A percentile compares a stretch with the other conserved stretches of the same genome.
Conservation (phyloP, 106 monocot species). For the Xerophyta viscosa region DNA sequence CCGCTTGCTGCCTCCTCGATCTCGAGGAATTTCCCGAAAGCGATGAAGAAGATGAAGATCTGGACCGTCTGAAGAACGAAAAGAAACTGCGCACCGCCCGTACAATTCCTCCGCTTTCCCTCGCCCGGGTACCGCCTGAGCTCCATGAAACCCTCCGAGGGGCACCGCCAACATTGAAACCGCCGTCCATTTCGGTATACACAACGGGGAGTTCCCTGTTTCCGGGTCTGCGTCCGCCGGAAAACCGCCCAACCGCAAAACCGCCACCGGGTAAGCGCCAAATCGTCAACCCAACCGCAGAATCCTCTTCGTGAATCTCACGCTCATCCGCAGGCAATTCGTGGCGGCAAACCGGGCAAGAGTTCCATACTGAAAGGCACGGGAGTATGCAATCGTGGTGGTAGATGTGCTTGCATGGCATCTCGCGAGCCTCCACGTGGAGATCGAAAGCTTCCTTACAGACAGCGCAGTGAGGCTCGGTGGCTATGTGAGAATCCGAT, state of each 20-base stretch:
- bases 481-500: conserved; percentile 15
- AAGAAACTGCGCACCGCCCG: conserved; percentile 22
- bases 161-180: conserved; percentile 23
- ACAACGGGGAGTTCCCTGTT: conserved; percentile 39
- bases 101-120: conserved; percentile 29
- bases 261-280: conserved; percentile 52
- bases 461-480: conserved; percentile 34
- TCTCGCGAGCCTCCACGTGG: conserved; percentile 28
- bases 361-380: conserved; percentile 36
- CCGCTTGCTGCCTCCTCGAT: neutral
- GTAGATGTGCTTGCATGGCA: conserved; percentile 54
- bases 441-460: conserved; percentile 45
- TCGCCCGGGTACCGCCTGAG: conserved; percentile 14
- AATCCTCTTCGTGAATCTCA: conserved; percentile 5
- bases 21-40: too few species aligned
- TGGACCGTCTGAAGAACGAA: conserved; percentile 5
- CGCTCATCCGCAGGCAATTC: conserved; percentile 29
- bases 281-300: conserved; percentile 35
- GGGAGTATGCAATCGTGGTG: conserved; percentile 55
- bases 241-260: conserved; percentile 39
- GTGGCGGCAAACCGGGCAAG: conserved; percentile 56
- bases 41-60: conserved; percentile 4
- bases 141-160: conserved; percentile 39
- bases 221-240: conserved; percentile 19
- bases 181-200: conserved; percentile 53